Base-by-base conservation (phyloP, 192 early-diverging fungal species). In the Coemansia sp. region DNA sequence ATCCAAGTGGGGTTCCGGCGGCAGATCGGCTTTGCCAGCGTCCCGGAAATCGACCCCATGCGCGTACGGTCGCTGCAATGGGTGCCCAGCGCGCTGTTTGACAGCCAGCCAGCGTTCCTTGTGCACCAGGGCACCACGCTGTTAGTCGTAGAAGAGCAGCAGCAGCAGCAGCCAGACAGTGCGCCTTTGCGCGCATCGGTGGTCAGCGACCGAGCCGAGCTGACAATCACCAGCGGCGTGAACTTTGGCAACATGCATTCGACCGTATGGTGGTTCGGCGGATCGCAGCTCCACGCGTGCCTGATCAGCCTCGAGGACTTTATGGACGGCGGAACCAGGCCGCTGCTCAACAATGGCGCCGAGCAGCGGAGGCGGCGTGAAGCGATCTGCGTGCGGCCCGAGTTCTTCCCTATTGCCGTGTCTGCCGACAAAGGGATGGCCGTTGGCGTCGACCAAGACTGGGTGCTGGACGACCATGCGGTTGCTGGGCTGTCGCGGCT, bases 231-330 rank as follows among this genome's bases (percentile, higher is more conserved):
- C 58, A 73, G 70, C 65, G 74, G 66, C 52, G 79, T 81, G 29
- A 76, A 81, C 62, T 73, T 81, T 57, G 79, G 79, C 70, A 73
- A 71, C 57, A 76, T 81, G 79, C 79, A 81, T 34, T 81, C 79
- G 56, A 66, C 65, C 11, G 71, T 81, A 23, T 81, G 79, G 79
- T 81, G 79, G 79, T 76, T 76, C 33, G 48, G 49, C 65, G 79
- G 74, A n/a, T 5, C 59, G 38, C 66, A 67, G 40, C 57, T 76
- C n/a, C 50, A 59, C n/a, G 79, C 79, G 25, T 54, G 67, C 35
- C 67, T 81, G 61, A 52, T 79, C 46, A 73, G 67, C 41, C 70
- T 81, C 19, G 74, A 81, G 54, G 79, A 81, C 61, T 81, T 76
- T 63, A 75, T 81, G 79, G 67, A 71, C 54, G 67, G 70, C 46